These are phyloP conservation scores for Citropsis articulata DNA, from an alignment of 345 rosid genomes.

Conservation along the genomic window DNA sequence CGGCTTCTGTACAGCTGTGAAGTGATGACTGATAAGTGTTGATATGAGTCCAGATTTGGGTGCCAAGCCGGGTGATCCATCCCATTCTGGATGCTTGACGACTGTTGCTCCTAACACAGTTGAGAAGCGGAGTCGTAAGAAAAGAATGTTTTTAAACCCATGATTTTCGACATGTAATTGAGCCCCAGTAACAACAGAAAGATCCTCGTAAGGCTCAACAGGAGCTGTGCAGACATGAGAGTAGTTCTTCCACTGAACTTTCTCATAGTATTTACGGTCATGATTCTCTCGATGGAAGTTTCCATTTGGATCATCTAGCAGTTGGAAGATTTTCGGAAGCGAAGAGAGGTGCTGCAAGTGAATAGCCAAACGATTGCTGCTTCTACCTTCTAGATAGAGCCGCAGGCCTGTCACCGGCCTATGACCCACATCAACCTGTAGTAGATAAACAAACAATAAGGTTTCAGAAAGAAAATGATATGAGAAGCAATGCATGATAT, in stretches of 20 bases:
- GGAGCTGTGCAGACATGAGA: conserved; percentile 95
- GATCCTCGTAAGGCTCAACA: conserved; percentile 76
- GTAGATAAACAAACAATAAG: conserved; percentile 16
- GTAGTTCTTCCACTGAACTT: conserved; percentile 91
- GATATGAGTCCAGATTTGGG: conserved; percentile 86
- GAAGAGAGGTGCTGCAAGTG: conserved; percentile 96
- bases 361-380: conserved; percentile 77
- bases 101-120: conserved; percentile 53
- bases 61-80: conserved; percentile 74
- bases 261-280: conserved; percentile 78
- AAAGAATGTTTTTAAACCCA: conserved; percentile 81
- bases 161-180: conserved; percentile 80
- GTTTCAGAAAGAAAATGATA: not conserved
- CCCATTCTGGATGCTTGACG: conserved; percentile 79
- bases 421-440: conserved; percentile 92
- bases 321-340: conserved; percentile 82
- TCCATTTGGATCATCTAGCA: conserved; percentile 59
- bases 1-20: conserved; percentile 75
- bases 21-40: conserved; percentile 86
- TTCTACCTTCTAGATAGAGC: conserved; percentile 90
- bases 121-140: conserved; percentile 76
- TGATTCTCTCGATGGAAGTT: conserved; percentile 45
- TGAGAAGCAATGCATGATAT: not conserved
- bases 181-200: conserved; percentile 84
- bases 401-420: conserved; percentile 94